These are phyloP conservation scores for Xylaria palmicola DNA, from an alignment of 495 filamentous ascomycete species.

Conservation along the genomic window DNA sequence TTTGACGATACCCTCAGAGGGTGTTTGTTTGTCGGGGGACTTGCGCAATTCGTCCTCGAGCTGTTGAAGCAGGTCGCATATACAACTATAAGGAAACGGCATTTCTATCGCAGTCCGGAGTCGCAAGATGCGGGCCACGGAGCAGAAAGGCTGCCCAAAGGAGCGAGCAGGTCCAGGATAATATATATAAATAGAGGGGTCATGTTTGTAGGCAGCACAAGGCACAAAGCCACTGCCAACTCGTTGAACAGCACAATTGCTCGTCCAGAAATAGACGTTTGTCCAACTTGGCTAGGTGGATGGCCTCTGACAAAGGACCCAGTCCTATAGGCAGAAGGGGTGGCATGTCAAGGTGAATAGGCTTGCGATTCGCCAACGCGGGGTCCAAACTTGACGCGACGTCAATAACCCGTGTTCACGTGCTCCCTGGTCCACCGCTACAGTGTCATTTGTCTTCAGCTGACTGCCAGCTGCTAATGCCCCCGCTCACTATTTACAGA, in stretches of 20 bases:
- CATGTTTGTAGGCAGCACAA: conserved; percentile 12
- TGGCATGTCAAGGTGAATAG: too few relatives aligned
- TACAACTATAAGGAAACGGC: conserved; percentile 32
- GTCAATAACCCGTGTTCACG: conserved; percentile 15
- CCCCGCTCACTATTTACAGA: not conserved
- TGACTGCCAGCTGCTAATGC: not conserved
- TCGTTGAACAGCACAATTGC: too few relatives aligned
- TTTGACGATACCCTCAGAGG: conserved; percentile 41
- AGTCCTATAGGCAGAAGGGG: not conserved
- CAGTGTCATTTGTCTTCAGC: too few relatives aligned
- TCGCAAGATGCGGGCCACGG: not conserved
- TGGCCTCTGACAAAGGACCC: not conserved
- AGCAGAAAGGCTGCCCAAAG: not conserved
- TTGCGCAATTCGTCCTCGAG: conserved; percentile 33
- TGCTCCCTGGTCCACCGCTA: not conserved
- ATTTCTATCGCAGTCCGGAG: conserved; percentile 8
- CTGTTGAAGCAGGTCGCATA: conserved; percentile 38
- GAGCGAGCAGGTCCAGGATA: not conserved
- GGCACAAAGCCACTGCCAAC: not conserved
- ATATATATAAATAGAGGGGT: not conserved
- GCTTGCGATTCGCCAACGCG: conserved; percentile 14
- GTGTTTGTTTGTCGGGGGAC: conserved; percentile 29
- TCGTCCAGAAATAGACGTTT: too few relatives aligned
- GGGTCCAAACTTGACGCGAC: conserved; percentile 1
- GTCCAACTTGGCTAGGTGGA: too few relatives aligned